phyloP scores from a whole-genome alignment of 2,329 filamentous ascomycete genomes.

The Exserohilum turcica region DNA sequence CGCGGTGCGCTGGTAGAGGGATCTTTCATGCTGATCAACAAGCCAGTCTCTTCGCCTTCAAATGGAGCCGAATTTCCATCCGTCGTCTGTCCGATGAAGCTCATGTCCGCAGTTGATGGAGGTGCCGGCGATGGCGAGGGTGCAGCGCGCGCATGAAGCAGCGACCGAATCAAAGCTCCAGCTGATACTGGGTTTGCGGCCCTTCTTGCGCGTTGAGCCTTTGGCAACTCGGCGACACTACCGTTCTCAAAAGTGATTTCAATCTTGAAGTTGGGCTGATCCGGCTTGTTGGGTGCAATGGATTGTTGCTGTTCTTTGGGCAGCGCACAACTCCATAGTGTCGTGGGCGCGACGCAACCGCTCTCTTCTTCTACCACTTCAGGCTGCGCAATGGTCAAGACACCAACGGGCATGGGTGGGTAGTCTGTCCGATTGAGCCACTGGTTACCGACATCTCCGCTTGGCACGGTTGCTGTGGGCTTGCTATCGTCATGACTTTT shows the following conservation, averaged over 20 bases:
- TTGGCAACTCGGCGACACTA: constrained; percentile 40
- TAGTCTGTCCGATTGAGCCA: constrained; percentile 89
- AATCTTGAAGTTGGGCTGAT: constrained; percentile 79
- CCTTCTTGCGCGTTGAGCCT: constrained; percentile 49
- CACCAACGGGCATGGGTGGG: constrained; percentile 83
- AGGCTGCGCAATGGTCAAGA: constrained; percentile 77
- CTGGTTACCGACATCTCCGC: constrained; percentile 19
- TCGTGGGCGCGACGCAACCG: constrained; percentile 72
- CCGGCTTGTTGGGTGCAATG: constrained; percentile 65
- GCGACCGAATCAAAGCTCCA: constrained; percentile 42
- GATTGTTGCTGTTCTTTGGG: constrained; percentile 76
- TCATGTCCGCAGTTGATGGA: constrained; percentile 71
- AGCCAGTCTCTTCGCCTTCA: constrained; percentile 84
- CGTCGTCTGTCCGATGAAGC: constrained; percentile 83
- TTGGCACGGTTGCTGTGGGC: constrained; percentile 22
- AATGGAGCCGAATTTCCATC: constrained; percentile 74
- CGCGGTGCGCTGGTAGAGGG: constrained; percentile 34
- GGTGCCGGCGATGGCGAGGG: constrained; percentile 60
- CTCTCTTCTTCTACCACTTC: constrained; percentile 67
- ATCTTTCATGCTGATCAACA: constrained; percentile 77
- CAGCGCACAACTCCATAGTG: constrained; percentile 84
- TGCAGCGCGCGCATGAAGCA: constrained; percentile 34
- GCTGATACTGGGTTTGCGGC: constrained; percentile 63
- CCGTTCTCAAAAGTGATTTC: constrained; percentile 69
- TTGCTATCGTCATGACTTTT: constrained; percentile 47